Conservation (phyloP, 2,329 filamentous ascomycete genomes). For the Colletotrichum musae region DNA sequence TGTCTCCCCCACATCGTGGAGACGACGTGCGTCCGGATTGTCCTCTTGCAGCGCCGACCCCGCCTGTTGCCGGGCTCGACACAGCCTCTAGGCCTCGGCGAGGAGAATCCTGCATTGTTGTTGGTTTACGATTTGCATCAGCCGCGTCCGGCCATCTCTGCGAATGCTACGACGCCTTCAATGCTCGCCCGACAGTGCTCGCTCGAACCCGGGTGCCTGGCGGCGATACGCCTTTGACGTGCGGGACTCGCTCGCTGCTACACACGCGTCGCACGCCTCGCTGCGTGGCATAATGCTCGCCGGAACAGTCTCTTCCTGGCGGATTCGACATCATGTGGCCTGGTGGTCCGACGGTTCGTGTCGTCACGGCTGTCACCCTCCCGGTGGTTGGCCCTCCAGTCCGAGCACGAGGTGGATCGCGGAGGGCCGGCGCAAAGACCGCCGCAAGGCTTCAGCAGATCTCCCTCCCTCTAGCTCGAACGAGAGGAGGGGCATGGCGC, state of each 20-base stretch:
- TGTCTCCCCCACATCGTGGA: conserved; percentile 35
- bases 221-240: conserved; percentile 20
- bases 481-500: conserved; percentile 28
- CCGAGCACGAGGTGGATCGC: conserved; percentile 33
- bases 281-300: conserved; percentile 27
- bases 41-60: conserved; percentile 39
- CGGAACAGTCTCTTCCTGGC: conserved; percentile 33
- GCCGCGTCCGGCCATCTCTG: conserved; percentile 7
- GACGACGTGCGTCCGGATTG: conserved; percentile 40
- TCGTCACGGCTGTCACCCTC: conserved; percentile 31
- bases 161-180: conserved; percentile 8
- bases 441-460: conserved; percentile 36
- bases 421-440: conserved; percentile 29
- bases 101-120: conserved; percentile 30
- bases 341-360: conserved; percentile 25
- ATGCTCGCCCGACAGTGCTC: conserved; percentile 16
- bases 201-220: conserved; percentile 22
- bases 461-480: conserved; percentile 30
- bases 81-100: conserved; percentile 19
- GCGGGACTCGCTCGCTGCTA: too few species aligned
- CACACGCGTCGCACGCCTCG: conserved; percentile 15
- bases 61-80: conserved; percentile 28
- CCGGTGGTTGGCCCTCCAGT: conserved; percentile 32
- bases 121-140: conserved; percentile 21
- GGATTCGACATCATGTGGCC: conserved; percentile 36